These are phyloP conservation scores for Catunica adiposa DNA, from an alignment of 2,329 filamentous ascomycete species.

Conservation along the genomic window DNA sequence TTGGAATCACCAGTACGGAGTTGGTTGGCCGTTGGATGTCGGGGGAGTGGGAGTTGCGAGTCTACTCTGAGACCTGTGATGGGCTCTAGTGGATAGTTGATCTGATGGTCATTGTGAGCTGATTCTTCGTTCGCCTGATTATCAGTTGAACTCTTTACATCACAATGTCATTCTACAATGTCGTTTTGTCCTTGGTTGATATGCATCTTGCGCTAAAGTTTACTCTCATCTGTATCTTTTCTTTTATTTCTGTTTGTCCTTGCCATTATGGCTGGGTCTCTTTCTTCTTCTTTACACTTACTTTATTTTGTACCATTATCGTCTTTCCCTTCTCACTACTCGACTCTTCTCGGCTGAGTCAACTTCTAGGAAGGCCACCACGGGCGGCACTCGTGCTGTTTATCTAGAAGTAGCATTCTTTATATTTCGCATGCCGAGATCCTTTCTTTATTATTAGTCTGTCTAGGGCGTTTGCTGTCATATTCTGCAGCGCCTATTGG, in stretches of 20 bases:
- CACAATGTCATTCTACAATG: too few relatives aligned
- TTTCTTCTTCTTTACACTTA: background rate
- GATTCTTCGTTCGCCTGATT: too few relatives aligned
- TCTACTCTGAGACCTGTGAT: too few relatives aligned
- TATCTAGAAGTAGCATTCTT: background rate
- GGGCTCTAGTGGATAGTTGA: background rate
- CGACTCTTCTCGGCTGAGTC: background rate
- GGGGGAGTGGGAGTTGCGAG: background rate
- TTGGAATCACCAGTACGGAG: background rate
- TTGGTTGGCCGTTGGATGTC: background rate
- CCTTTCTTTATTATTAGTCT: too few relatives aligned
- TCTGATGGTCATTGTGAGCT: too few relatives aligned
- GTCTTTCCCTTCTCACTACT: background rate
- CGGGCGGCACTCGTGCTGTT: background rate
- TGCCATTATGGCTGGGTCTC: background rate
- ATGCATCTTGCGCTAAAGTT: background rate
- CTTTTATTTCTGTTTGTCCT: too few relatives aligned
- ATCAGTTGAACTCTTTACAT: too few relatives aligned
- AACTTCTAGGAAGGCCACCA: background rate
- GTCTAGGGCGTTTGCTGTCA: too few relatives aligned
- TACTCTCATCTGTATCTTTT: background rate
- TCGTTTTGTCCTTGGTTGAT: background rate
- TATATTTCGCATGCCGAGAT: too few relatives aligned
- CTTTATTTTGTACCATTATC: slow-evolving; percentile 3
- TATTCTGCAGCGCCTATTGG: too few relatives aligned